Evolutionary conservation across 1,284 basidiomycete genomes (phyloP).

Genomic region (Apiotrichum laibachii): DNA sequence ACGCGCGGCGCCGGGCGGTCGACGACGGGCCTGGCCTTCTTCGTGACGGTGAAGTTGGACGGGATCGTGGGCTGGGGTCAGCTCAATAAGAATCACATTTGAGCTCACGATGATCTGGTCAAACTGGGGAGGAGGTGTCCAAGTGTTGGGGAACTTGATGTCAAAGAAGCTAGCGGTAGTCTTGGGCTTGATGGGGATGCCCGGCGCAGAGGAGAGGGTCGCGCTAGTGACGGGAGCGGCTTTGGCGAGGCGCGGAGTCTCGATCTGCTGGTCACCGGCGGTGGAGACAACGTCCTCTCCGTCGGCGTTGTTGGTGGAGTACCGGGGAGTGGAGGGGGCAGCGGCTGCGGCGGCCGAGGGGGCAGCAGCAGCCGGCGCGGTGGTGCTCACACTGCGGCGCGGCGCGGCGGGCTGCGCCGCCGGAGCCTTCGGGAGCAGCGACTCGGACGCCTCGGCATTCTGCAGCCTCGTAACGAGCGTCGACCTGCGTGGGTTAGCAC

Average conservation of each 20-base stretch:
- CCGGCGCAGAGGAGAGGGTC: constrained; percentile 36
- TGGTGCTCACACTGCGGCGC: constrained; percentile 7
- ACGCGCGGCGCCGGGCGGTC: constrained; percentile 59
- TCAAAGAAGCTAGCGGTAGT: not conserved
- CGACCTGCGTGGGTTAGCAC: constrained; percentile 23
- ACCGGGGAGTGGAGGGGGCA: constrained; percentile 20
- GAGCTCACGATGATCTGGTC: constrained; percentile 43
- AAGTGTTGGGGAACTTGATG: constrained; percentile 26
- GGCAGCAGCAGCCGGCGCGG: constrained; percentile 8
- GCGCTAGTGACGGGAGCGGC: constrained; percentile 8
- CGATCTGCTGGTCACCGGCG: constrained; percentile 6
- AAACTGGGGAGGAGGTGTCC: constrained; percentile 12
- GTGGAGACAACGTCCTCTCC: constrained; percentile 20
- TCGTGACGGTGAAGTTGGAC: constrained; percentile 39
- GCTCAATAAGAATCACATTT: not conserved
- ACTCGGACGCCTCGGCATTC: constrained; percentile 38
- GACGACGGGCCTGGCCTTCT: constrained; percentile 6
- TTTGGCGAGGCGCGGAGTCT: constrained; percentile 7
- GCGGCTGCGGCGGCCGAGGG: constrained; percentile 18
- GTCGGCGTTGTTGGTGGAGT: constrained; percentile 11
- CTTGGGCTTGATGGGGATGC: constrained; percentile 28
- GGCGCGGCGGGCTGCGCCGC: constrained; percentile 11
- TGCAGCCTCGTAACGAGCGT: constrained; percentile 36
- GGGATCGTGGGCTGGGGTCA: constrained; percentile 42
- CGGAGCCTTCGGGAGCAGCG: constrained; percentile 36